Evolutionary conservation across 2,329 filamentous ascomycete genomes (phyloP).

Genomic region (Trichoderma cornu-damae): DNA sequence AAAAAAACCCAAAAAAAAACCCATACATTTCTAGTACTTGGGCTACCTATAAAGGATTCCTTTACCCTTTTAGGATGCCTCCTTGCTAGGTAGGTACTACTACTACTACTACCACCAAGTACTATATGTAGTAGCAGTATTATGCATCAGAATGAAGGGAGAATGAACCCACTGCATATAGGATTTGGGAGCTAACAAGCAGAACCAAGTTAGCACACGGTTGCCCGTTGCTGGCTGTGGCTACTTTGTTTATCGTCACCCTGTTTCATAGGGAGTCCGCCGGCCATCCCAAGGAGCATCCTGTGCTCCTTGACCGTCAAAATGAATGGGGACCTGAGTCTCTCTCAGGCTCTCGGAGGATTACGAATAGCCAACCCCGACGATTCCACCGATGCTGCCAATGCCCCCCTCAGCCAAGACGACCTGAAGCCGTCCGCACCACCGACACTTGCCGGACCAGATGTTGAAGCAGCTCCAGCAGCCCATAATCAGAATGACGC

Average conservation of each 20-base stretch:
- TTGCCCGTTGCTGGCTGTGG: slow-evolving; percentile 7
- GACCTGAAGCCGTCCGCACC: slow-evolving; percentile 19
- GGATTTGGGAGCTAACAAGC: slow-evolving; percentile 3
- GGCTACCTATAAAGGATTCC: neutral
- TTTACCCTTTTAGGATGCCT: neutral
- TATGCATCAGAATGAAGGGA: slow-evolving; percentile 8
- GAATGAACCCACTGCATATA: slow-evolving; percentile 5
- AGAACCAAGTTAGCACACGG: slow-evolving; percentile 10
- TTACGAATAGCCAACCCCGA: slow-evolving; percentile 96
- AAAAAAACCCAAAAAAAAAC: no score
- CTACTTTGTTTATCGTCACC: slow-evolving; percentile 19
- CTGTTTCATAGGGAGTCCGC: slow-evolving; percentile 17
- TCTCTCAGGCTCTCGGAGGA: slow-evolving; percentile 87
- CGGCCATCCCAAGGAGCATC: slow-evolving; percentile 17
- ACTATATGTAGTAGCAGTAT: no score
- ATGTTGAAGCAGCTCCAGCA: slow-evolving; percentile 16
- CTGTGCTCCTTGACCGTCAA: slow-evolving; percentile 28
- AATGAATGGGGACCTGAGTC: slow-evolving; percentile 90
- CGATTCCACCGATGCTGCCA: slow-evolving; percentile 49
- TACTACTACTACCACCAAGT: no score
- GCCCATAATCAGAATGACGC: slow-evolving; percentile 22
- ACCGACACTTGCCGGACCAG: slow-evolving; percentile 17
- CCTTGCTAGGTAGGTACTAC: neutral
- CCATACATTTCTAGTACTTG: neutral
- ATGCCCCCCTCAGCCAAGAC: slow-evolving; percentile 26